These are phyloP conservation scores for Scleroderma bovista DNA, from an alignment of 768 basidiomycete genomes.

Conservation along the genomic window DNA sequence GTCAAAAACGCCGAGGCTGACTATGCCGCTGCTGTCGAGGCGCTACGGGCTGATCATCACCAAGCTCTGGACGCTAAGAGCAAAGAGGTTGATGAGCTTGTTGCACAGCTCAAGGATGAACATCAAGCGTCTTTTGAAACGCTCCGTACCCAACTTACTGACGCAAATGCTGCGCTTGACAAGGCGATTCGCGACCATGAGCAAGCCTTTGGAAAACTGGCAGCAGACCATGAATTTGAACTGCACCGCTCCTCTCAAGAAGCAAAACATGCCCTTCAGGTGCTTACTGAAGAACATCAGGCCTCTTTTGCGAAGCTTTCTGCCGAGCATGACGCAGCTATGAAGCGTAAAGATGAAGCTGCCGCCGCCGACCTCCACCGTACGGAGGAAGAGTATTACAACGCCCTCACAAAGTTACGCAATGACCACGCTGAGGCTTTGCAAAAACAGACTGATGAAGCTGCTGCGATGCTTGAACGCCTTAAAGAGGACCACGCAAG, in stretches of 20 bases:
- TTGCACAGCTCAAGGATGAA: constrained; percentile 45
- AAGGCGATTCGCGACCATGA: constrained; percentile 54
- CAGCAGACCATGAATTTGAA: constrained; percentile 46
- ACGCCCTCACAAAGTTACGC: constrained; percentile 72
- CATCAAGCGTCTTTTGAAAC: constrained; percentile 36
- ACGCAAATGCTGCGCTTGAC: constrained; percentile 38
- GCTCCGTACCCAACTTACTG: constrained; percentile 41
- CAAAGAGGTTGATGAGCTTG: constrained; percentile 35
- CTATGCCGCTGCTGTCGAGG: constrained; percentile 44
- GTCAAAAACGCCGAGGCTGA: constrained; percentile 46
- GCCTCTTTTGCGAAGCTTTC: constrained; percentile 41
- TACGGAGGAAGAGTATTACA: constrained; percentile 80
- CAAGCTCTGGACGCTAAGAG: constrained; percentile 38
- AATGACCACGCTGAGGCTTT: constrained; percentile 64
- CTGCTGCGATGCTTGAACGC: constrained; percentile 58
- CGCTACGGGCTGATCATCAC: constrained; percentile 41
- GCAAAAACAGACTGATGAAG: constrained; percentile 54
- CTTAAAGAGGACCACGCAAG: constrained; percentile 73
- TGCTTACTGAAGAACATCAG: constrained; percentile 50
- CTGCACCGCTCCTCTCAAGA: constrained; percentile 51
- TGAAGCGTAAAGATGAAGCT: constrained; percentile 60
- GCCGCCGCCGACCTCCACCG: constrained; percentile 51
- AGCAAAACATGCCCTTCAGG: constrained; percentile 44
- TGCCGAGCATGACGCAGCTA: constrained; percentile 47
- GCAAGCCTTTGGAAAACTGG: constrained; percentile 52